Percentiles rank a stretch among this genome's conserved stretches.
Conservation (phyloP, 768 basidiomycete genomes). For the Floccularia luteovirens region DNA sequence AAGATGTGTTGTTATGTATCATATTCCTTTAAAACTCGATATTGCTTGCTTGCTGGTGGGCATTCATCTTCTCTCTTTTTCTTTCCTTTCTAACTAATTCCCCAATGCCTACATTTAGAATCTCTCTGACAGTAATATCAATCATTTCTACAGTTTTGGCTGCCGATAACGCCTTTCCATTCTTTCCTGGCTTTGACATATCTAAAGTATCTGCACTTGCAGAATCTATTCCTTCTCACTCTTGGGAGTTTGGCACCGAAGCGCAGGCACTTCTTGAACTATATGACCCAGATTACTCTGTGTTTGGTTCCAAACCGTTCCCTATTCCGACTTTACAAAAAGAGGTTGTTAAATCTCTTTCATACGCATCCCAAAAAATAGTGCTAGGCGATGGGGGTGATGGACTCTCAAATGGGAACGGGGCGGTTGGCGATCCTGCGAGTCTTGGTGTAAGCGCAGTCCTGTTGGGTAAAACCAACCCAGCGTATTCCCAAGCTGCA, state of each 20-base stretch:
- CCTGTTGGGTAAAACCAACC: constrained; percentile 28
- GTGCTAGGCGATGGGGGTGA: constrained; percentile 23
- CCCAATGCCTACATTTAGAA: too few species aligned
- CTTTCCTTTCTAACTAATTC: too few species aligned
- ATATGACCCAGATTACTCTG: constrained; percentile 27
- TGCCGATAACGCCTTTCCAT: constrained; percentile 17
- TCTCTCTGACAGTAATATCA: not conserved
- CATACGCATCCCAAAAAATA: constrained; percentile 31
- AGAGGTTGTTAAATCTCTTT: constrained; percentile 18
- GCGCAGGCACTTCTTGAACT: constrained; percentile 36
- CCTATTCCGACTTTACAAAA: constrained; percentile 17
- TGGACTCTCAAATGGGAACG: constrained; percentile 27
- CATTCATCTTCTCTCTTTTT: too few species aligned
- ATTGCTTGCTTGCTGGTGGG: too few species aligned
- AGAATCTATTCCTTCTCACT: constrained; percentile 29
- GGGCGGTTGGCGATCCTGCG: constrained; percentile 38
- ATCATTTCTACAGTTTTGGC: not conserved
- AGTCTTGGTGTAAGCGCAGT: constrained; percentile 41
- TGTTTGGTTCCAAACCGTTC: constrained; percentile 29
- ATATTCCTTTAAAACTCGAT: too few species aligned
- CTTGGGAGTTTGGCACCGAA: constrained; percentile 40
- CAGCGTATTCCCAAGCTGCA: constrained; percentile 21
- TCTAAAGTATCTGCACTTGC: constrained; percentile 21
- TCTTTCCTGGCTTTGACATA: constrained; percentile 30
- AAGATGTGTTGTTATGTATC: too few species aligned